Base-by-base conservation (phyloP, 805 yeast species). In the Starmera pachycereana region DNA sequence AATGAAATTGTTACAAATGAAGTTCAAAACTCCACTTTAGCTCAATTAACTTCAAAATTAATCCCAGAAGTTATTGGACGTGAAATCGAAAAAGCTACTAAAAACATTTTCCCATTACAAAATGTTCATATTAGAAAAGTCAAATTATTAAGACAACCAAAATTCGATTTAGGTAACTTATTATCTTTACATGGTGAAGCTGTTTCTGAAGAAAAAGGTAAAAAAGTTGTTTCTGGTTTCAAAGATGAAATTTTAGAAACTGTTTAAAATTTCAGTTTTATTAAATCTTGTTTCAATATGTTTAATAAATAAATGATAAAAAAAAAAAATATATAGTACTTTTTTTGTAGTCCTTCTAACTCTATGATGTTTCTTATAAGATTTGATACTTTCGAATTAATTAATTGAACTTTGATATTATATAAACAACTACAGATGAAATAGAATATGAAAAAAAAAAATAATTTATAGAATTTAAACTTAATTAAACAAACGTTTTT, bases 71-170 rank as follows among this genome's bases (percentile, higher is more conserved):
- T 90, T 58, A 89, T 89, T 68, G 95, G 96, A 67, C 90, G 95
- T 73, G 97, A 90, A 74, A 90, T 89, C 62, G 95, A 88, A 76
- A 89, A 88, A 78, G 79, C 95, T 53, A 85, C 97, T 56, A 88
- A 82, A 71, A 74, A 85, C 61, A 85, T 89, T 76, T 88, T 75
- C 81, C 97, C 97, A 65, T 81, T 90, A 69, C 97, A 90, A 78
- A 88, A 90, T 77, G 95, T 89, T 65, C 94, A 88, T 82, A 85
- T 90, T 72, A 89, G 97, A 81, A 90, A 90, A 78, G 97, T 90
- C 63, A 90, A 90, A 81, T 80, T 90, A 69, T 86, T 90, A 73
- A 90, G 90, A 77, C 95, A 83, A 75, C 97, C 97, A 69, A 90
- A 89, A 78, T 87, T 89, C 79, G 97, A 90, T 71, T 81, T 90